phyloP scores from a whole-genome alignment of 2,329 filamentous ascomycete species.

The Cladophialophora bantiana region DNA sequence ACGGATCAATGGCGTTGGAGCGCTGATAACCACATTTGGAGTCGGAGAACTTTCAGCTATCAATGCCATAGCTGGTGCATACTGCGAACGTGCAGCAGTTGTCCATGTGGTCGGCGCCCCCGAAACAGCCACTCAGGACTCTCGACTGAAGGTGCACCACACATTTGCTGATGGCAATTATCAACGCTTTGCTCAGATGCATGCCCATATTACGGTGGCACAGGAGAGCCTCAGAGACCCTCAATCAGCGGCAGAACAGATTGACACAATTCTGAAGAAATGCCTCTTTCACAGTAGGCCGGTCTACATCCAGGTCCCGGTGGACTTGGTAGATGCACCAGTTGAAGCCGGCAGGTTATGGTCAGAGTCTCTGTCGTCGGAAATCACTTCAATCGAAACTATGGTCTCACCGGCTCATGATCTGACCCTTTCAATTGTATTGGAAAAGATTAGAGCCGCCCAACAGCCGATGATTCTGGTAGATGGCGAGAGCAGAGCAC shows the following conservation, averaged over 20 bases:
- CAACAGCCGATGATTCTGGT: slow-evolving; percentile 59
- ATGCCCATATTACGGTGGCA: slow-evolving; percentile 56
- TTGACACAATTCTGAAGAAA: slow-evolving; percentile 59
- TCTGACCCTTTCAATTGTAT: background rate
- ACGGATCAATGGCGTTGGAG: slow-evolving; percentile 56
- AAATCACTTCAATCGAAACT: background rate
- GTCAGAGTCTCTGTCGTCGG: slow-evolving; percentile 50
- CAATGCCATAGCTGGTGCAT: slow-evolving; percentile 52
- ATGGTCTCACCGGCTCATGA: background rate
- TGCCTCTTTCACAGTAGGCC: slow-evolving; percentile 61
- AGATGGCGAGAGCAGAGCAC: slow-evolving; percentile 56
- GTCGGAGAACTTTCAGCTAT: slow-evolving; percentile 59
- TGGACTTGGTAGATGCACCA: slow-evolving; percentile 55
- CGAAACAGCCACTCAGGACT: slow-evolving; percentile 55
- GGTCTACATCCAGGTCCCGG: slow-evolving; percentile 63
- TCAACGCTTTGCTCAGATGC: slow-evolving; percentile 58
- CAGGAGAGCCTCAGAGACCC: slow-evolving; percentile 57
- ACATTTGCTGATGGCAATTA: slow-evolving; percentile 58
- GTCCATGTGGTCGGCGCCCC: slow-evolving; percentile 68
- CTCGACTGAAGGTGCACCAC: slow-evolving; percentile 49
- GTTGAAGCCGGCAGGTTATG: slow-evolving; percentile 60
- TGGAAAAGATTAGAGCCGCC: slow-evolving; percentile 53
- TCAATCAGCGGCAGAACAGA: slow-evolving; percentile 54
- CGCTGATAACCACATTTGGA: slow-evolving; percentile 64
- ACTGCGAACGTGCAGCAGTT: slow-evolving; percentile 64